Percentiles rank a stretch among this genome's conserved stretches.
Conservation (phyloP, 805 yeast species). For the Kazachstania taianensis region DNA sequence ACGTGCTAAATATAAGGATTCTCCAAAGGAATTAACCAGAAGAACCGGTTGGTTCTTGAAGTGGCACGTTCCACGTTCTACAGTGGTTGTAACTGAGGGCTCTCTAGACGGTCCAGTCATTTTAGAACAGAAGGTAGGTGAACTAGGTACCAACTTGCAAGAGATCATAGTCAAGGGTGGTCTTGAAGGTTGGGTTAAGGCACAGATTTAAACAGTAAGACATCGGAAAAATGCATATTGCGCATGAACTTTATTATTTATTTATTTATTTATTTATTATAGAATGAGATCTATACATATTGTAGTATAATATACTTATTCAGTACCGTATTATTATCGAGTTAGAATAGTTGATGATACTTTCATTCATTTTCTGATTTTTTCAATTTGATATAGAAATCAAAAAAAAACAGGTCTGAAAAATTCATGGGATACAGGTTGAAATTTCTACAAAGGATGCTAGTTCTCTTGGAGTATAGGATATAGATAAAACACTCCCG, state of each 20-base stretch:
- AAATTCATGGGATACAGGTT: neutral
- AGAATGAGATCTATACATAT: neutral
- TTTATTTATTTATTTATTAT: conserved; percentile 3
- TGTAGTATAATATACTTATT: neutral
- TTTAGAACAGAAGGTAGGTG: conserved; percentile 84
- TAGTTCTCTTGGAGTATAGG: too few species aligned
- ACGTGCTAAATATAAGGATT: conserved; percentile 51
- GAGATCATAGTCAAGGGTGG: conserved; percentile 97
- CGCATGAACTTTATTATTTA: neutral
- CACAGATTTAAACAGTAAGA: conserved; percentile 46
- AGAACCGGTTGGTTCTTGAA: conserved; percentile 89
- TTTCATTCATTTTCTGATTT: neutral
- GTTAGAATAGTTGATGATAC: too few species aligned
- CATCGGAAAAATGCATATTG: too few species aligned
- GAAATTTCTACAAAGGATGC: too few species aligned
- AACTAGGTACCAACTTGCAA: conserved; percentile 88
- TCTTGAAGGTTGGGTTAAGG: conserved; percentile 93
- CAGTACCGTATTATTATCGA: neutral
- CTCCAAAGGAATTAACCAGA: conserved; percentile 65
- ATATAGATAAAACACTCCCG: too few species aligned
- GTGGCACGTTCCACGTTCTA: conserved; percentile 86
- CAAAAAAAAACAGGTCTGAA: neutral
- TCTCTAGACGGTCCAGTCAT: conserved; percentile 40
- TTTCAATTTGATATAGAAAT: neutral
- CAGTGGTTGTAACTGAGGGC: conserved; percentile 68